These are phyloP conservation scores for Coemansia sp. DNA, from an alignment of 192 early-diverging fungal genomes.

Conservation along the genomic window DNA sequence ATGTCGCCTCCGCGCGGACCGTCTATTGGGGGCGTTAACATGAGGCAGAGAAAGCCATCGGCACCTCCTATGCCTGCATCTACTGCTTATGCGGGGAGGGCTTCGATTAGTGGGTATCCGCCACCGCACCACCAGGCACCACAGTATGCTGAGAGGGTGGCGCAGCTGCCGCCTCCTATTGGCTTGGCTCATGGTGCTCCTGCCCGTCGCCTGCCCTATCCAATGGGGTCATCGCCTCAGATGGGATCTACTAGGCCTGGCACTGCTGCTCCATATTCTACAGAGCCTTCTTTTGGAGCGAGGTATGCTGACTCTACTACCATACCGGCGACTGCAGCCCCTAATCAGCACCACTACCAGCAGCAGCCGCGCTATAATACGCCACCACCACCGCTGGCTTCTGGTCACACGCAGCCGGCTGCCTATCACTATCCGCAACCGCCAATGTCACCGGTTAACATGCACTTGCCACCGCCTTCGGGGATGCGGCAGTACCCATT, in stretches of 20 bases:
- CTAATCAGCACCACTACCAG: background rate
- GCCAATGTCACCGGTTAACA: background rate
- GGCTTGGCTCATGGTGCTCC: background rate
- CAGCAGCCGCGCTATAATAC: conserved; percentile 1
- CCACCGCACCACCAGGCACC: background rate
- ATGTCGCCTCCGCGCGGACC: conserved; percentile 6
- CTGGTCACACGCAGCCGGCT: background rate
- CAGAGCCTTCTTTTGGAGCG: background rate
- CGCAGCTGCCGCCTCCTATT: background rate
- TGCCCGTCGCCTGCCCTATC: background rate
- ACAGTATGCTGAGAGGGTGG: background rate
- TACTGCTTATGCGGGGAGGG: conserved; percentile 4
- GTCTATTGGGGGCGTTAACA: background rate
- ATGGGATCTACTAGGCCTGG: background rate
- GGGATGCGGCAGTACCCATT: background rate
- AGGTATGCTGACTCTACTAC: background rate
- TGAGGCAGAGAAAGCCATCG: conserved; percentile 30
- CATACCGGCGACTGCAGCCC: too few species aligned
- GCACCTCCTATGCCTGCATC: conserved; percentile 10
- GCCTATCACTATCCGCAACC: conserved; percentile 10
- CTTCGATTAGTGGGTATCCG: conserved; percentile 14
- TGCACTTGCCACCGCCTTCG: background rate
- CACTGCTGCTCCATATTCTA: background rate
- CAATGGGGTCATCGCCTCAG: background rate
- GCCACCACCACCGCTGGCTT: conserved; percentile 5